Evolutionary conservation across 495 filamentous ascomycete genomes (phyloP).

Genomic region (Tetracladium setigerum): DNA sequence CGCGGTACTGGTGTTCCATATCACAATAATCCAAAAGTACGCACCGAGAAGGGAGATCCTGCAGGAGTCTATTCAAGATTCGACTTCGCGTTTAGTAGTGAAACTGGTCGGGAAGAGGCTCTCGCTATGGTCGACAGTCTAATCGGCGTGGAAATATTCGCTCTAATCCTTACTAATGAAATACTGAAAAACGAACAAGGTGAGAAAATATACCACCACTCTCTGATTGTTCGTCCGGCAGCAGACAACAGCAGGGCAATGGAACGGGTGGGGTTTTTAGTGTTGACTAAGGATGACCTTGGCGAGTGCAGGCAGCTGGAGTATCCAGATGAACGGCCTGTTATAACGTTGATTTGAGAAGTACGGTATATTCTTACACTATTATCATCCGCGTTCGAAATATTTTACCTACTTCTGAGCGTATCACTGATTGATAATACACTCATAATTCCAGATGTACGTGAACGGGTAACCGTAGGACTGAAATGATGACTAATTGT

Average conservation of each 20-base stretch:
- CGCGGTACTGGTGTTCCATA: background rate
- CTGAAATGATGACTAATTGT: no score
- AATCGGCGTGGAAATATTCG: background rate
- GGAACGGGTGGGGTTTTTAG: background rate
- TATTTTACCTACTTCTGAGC: no score
- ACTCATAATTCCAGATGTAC: no score
- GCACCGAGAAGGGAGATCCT: background rate
- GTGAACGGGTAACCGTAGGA: no score
- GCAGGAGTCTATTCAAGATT: background rate
- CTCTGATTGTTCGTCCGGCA: background rate
- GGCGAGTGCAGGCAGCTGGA: conserved; percentile 1
- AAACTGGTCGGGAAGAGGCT: background rate
- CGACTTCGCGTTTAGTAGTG: background rate
- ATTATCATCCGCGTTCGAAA: no score
- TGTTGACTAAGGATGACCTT: background rate
- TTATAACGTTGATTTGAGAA: no score
- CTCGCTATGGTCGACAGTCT: background rate
- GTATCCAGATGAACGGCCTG: no score
- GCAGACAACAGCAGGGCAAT: background rate
- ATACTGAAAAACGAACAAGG: background rate
- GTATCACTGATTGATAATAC: no score
- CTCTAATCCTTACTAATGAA: background rate
- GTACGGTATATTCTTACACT: no score
- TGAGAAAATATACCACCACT: background rate
- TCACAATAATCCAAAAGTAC: conserved; percentile 1